Evolutionary conservation across 768 basidiomycete species (phyloP), one percentile per base, ranked within the genome.

Genomic region (Podaxis carcinomalis): DNA sequence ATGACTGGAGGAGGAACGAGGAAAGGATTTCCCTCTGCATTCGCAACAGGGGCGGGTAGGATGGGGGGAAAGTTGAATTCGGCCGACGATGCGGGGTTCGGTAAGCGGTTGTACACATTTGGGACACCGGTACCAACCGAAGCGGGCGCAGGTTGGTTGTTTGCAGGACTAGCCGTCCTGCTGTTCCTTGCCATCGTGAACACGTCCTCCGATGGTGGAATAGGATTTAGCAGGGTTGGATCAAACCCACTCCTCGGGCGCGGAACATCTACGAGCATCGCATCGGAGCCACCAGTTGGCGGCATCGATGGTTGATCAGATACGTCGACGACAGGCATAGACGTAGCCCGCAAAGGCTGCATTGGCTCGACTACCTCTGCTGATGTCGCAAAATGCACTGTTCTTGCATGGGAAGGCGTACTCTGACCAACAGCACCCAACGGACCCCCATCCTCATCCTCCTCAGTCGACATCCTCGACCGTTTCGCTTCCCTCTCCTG

Each of bases 401-500:
- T 54, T 62, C 71, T 68, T 44, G 63, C 68, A 64, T 68, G 72
- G 39, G 69, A 61, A 4, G 68, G 69, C 36, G 77, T 76, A 13
- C 70, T 74, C 3, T 76, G 73, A 62, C 69, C 67, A 23, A 73
- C 66, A 14, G 82, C 68, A 66, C 84, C 78, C 59, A 84, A 65
- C 2, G 81, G 80, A 66, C 83, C 85, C 3, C 69, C 72, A n/a
- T 80, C 81, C 27, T 81, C 80, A 40, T 79, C 77, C 16, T 78
- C 79, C 10, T 76, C 78, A 4, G 73, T 71, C 4, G 73, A 65
- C 64, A 82, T 80, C 70, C 77, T 81, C 9, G 78, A 77, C 32
- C 90, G 80, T 66, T 92, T 92, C 44, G 81, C 72, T 59, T 82
- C 80, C 55, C 83, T 77, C 52, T 69, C 76, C 49, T 74, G 78